phyloP scores from a whole-genome alignment of 2,329 filamentous ascomycete species.

The Paracamarosporium sp. region DNA sequence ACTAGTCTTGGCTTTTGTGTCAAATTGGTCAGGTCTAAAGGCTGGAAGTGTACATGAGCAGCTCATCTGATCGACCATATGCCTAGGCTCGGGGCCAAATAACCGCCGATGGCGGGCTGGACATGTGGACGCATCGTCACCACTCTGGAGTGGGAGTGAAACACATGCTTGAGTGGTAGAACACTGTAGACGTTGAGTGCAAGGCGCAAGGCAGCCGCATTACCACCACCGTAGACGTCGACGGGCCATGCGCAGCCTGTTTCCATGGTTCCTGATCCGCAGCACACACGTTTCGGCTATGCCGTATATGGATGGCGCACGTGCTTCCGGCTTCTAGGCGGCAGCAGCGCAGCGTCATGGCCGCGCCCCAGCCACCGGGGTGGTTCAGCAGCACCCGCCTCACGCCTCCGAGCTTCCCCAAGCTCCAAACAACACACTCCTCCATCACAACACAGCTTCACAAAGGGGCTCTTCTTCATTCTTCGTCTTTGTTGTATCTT shows the following conservation, averaged over 20 bases:
- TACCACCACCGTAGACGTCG: too few relatives aligned
- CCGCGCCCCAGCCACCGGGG: background rate
- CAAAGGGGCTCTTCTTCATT: conserved; percentile 19
- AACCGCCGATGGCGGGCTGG: background rate
- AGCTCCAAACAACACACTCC: conserved; percentile 13
- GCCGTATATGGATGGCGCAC: too few relatives aligned
- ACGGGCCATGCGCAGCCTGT: too few relatives aligned
- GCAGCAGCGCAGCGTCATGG: background rate
- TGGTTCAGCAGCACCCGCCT: background rate
- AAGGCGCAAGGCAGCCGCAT: background rate
- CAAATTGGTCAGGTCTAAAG: too few relatives aligned
- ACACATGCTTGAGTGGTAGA: too few relatives aligned
- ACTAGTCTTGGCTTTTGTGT: too few relatives aligned
- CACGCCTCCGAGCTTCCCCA: conserved; percentile 10
- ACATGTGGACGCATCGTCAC: background rate
- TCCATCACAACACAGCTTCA: conserved; percentile 12
- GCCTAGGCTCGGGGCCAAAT: background rate
- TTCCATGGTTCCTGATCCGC: background rate
- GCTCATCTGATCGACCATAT: background rate
- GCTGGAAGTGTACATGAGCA: too few relatives aligned
- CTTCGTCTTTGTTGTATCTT: conserved; percentile 16
- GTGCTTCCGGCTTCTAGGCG: background rate
- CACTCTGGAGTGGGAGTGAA: too few relatives aligned
- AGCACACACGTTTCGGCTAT: background rate
- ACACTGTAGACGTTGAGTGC: too few relatives aligned